Base-by-base conservation (phyloP, 2,329 filamentous ascomycete genomes). In the Seiridium unicorne region DNA sequence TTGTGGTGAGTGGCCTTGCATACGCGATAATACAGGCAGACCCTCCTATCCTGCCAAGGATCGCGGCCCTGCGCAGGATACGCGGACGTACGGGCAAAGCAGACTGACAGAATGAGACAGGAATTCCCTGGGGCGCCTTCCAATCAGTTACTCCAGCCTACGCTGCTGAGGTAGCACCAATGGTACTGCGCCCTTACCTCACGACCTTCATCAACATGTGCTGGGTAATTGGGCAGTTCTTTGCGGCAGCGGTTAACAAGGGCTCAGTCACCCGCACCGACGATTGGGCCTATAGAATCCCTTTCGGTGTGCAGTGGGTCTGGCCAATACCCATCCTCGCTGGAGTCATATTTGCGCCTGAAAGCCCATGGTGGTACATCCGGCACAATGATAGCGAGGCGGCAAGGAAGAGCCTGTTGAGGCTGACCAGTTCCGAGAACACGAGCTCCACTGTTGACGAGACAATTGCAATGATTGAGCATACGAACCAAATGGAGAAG, bases 181-280 rank as follows among this genome's bases (percentile, higher is more conserved):
- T 76, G 51, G 77, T 77, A 2, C 76, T 85, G 2, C 74, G 83
- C 3, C 77, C 79, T 0, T 83, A 83, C 49, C 74, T 86, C 3
- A 84, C 82, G 0, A 81, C 79, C 0, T 84, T 81, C 57, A 81
- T 82, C 66, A 86, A 85, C 63, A 76, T 85, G 70, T 85, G 82
- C 63, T 85, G 82, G 79, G 80, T 83, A 3, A 80, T 84, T 53
- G 83, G 83, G 0, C 82, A 85, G 62, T 76, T 86, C 63, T 75
- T 83, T 51, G 76, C 77, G 0, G 76, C 78, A 0, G 80, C 77
- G 0, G 79, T 84, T 10, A 77, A 81, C 61, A 76, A 76, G 42
- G 75, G 71, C 4, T 76, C 81, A 4, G 68, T 79, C 7, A 62
- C 67, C 31, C 69, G 74, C 1, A 62, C 68, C 0, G 76, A 79